Percentiles rank a stretch among this genome's conserved stretches.
Conservation (phyloP, 1,284 basidiomycete genomes). For the Puccinia triticina region DNA sequence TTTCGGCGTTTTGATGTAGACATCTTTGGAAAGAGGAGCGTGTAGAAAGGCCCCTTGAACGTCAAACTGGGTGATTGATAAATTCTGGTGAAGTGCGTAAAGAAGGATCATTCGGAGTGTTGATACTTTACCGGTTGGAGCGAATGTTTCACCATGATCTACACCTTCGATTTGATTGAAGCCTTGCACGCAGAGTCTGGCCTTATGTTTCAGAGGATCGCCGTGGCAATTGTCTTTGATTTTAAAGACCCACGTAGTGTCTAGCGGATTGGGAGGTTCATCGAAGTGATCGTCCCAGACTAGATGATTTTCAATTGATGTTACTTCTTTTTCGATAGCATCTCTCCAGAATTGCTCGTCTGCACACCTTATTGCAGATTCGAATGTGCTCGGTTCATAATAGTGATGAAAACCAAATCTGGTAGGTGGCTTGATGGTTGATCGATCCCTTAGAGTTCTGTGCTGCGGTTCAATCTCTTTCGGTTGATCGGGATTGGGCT, state of each 20-base stretch:
- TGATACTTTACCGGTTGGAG: not conserved
- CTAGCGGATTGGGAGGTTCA: not conserved
- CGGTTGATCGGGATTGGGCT: not conserved
- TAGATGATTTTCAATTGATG: not conserved
- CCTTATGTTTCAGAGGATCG: not conserved
- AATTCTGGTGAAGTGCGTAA: not conserved
- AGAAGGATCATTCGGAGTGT: not conserved
- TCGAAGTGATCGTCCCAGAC: not conserved
- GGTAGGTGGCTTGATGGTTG: not conserved
- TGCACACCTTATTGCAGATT: not conserved
- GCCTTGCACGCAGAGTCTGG: not conserved
- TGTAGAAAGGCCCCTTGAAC: not conserved
- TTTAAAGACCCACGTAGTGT: not conserved
- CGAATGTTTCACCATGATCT: not conserved
- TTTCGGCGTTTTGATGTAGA: not conserved
- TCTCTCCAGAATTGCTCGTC: not conserved
- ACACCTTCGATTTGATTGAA: not conserved
- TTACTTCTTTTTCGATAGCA: constrained; percentile 1
- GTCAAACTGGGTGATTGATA: not conserved
- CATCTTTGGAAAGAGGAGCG: not conserved
- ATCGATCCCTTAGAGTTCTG: not conserved
- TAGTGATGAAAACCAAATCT: constrained; percentile 11
- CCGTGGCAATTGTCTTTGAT: constrained; percentile 8
- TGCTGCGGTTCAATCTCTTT: not conserved
- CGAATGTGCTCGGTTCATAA: not conserved